Base-by-base conservation (phyloP, 768 basidiomycete genomes). In the Crepidotus variabilis region DNA sequence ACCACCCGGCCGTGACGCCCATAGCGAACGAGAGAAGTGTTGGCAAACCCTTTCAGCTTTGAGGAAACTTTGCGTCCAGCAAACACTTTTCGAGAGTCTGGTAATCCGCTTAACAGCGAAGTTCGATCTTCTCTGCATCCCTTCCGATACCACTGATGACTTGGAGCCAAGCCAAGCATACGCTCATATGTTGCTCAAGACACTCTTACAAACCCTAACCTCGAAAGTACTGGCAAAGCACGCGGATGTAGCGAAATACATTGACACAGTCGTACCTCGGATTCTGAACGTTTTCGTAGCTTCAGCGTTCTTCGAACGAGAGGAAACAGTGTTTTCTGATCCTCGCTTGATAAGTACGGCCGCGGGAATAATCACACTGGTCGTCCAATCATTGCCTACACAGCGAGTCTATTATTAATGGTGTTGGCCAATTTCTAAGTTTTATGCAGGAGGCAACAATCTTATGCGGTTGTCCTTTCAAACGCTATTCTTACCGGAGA, bases 11-110 rank as follows among this genome's bases (percentile, higher is more conserved):
- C 71, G 81, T 18, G 77, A 83, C 5, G 85, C 82, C 11, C 70
- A 71, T 2, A 61, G 69, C 2, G 82, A 84, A 36, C 83, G 90
- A n/a, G 73, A 77, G 16, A 79, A 78, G 52, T 88, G 82, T 62
- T 87, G 89, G 78, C 81, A 82, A 35, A 79, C 81, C 36, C 79
- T 98, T 53, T 75, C 77, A 10, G 80, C 86, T 13, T 78, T 98
- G 47, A 81, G 83, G 52, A 79, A 76, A 13, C 78, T 99, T 11
- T 97, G 92, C 67, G 64, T 82, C 8, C 84, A 86, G 39, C 78
- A 87, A 0, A 76, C 82, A 13, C 78, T 98, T n/a, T 98, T 96
- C 69, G 92, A 92, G 65, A 85, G 78, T 4, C 78, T 98, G 23
- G 84, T 92, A 52, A 78, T 92, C 48, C 84, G 91, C 16, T 74